Evolutionary conservation across 2,329 filamentous ascomycete species (phyloP), one percentile per base, ranked within the genome.

Genomic region (Leptographium procerum): DNA sequence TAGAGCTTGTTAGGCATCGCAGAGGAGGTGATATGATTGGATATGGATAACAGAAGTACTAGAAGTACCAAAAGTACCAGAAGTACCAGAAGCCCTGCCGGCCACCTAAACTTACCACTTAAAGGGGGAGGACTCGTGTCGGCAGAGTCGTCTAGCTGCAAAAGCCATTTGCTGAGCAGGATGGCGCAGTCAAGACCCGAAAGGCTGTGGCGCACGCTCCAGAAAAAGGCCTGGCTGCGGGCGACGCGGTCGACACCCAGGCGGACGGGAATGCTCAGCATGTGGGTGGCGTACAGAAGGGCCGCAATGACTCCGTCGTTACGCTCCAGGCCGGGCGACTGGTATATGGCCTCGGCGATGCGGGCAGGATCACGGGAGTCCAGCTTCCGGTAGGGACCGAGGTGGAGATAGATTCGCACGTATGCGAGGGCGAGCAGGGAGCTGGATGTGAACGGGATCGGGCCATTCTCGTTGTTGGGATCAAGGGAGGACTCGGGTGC

Each of bases 191-290:
- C 77, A 19, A 81, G 66, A 60, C 75, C 78, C 66, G 76, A 79
- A 7, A 81, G 68, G 1, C 77, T 77, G 62, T 81, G 78, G 62
- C 80, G 77, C 31, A 81, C 76, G 43, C 75, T 77, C 79, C 78
- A 81, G 64, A 79, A 77, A 57, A 79, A 76, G 1, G 77, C 78
- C 64, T 80, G 77, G 1, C 75, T 79, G 52, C 72, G 71, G 3
- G 78, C 77, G 43, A 81, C 77, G 55, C 78, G 78, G 55, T 76
- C 73, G 55, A 81, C 75, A 1, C 79, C 79, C 10, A 81, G 70
- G 47, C 77, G 71, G 3, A 81, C 75, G 0, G 77, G 78, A 29
- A 81, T 78, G 11, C 78, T 79, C 10, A 82, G 69, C 14, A 77
- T 77, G 59, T 81, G 77, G 0, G 76, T 75, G n/a, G 76, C 76